These are phyloP conservation scores for Colletotrichum graminicola DNA, from an alignment of 2,329 filamentous ascomycete species.

Conservation along the genomic window DNA sequence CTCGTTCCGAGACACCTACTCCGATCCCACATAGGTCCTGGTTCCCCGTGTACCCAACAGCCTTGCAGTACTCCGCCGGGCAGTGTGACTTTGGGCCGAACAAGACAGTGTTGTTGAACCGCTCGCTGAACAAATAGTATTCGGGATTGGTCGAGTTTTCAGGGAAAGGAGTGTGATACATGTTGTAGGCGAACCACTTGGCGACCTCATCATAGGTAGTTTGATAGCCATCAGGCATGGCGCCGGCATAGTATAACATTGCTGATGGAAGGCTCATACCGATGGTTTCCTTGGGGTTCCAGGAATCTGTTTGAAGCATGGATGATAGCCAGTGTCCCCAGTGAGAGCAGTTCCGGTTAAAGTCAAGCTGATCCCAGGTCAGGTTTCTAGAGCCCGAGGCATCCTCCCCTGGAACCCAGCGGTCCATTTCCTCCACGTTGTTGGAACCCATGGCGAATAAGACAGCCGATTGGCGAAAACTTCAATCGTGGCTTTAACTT, in stretches of 20 bases:
- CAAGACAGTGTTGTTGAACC: slow-evolving; percentile 23
- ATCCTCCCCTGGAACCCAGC: slow-evolving; percentile 32
- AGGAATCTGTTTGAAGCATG: slow-evolving; percentile 29
- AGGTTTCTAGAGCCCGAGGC: slow-evolving; percentile 13
- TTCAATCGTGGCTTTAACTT: background rate
- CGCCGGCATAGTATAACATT: slow-evolving; percentile 9
- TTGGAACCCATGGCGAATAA: background rate
- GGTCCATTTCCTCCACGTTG: slow-evolving; percentile 4
- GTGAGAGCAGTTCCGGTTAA: slow-evolving; percentile 27
- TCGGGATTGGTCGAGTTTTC: background rate
- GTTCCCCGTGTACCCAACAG: slow-evolving; percentile 30
- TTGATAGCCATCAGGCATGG: slow-evolving; percentile 7
- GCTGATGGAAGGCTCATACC: slow-evolving; percentile 33
- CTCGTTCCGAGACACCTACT: background rate
- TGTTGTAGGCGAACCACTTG: slow-evolving; percentile 37
- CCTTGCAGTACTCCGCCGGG: slow-evolving; percentile 32
- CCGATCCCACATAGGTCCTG: slow-evolving; percentile 39
- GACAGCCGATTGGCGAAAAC: background rate
- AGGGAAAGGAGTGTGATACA: slow-evolving; percentile 28
- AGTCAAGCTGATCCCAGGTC: slow-evolving; percentile 38
- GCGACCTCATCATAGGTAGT: slow-evolving; percentile 24
- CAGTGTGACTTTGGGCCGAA: slow-evolving; percentile 26
- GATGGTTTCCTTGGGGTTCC: slow-evolving; percentile 27
- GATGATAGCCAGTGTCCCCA: slow-evolving; percentile 32
- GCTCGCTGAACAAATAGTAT: slow-evolving; percentile 30